These are phyloP conservation scores for Licmophora abbreviata DNA, from an alignment of 108 stramenopile species.

Conservation along the genomic window DNA sequence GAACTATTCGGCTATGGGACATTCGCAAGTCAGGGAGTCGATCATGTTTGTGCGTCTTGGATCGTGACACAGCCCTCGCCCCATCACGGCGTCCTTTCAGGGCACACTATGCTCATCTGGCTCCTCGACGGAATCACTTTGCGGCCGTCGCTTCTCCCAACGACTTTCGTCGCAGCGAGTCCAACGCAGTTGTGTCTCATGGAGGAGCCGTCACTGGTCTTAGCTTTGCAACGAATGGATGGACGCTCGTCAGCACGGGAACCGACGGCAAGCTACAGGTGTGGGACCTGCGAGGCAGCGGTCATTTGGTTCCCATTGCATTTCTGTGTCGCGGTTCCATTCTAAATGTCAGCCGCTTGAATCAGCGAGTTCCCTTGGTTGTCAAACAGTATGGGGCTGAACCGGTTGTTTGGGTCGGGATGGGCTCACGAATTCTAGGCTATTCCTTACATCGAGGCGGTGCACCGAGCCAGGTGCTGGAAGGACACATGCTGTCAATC, in stretches of 20 bases:
- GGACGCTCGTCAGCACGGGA: conserved; percentile 44
- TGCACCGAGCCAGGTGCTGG: conserved; percentile 28
- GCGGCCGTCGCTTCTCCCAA: conserved; percentile 29
- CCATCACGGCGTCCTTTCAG: too few relatives aligned
- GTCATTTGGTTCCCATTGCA: conserved; percentile 23
- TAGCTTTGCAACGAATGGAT: conserved; percentile 47
- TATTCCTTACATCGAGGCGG: conserved; percentile 51
- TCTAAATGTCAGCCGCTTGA: too few relatives aligned
- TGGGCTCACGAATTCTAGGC: conserved; percentile 22
- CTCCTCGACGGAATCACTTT: too few relatives aligned
- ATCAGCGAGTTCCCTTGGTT: conserved; percentile 13
- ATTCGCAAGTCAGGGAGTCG: conserved; percentile 42
- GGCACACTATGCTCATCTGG: too few relatives aligned
- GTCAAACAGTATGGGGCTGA: conserved; percentile 2
- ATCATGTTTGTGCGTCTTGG: conserved; percentile 53
- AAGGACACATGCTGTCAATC: conserved; percentile 52
- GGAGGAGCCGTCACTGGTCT: conserved; percentile 41
- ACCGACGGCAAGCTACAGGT: conserved; percentile 37
- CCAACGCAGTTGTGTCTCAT: conserved; percentile 23
- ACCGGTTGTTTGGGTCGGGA: conserved; percentile 21
- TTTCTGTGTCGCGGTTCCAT: conserved; percentile 30
- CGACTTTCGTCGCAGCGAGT: conserved; percentile 18
- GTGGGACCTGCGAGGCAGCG: conserved; percentile 59
- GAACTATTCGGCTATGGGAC: conserved; percentile 47
- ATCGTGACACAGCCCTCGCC: too few relatives aligned